A percentile compares a stretch with the other conserved stretches of the same genome.
Conservation (phyloP, 1,284 basidiomycete species). For the Ustilago esculenta region DNA sequence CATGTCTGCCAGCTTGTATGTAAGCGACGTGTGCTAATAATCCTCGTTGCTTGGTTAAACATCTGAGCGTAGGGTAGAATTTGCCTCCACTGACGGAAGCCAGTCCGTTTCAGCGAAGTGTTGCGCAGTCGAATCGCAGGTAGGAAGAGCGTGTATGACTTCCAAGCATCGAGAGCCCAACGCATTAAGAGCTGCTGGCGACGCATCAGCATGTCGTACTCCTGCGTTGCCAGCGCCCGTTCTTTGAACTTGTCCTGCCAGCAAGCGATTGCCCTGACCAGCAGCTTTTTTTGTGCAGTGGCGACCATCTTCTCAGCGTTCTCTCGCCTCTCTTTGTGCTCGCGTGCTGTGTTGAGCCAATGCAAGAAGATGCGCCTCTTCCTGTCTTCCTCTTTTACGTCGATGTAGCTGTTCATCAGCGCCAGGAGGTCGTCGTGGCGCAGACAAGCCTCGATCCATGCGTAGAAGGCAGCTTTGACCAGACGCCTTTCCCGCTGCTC, state of each 20-base stretch:
- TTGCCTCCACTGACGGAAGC: slow-evolving; percentile 24
- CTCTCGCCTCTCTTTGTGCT: slow-evolving; percentile 17
- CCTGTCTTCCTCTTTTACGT: slow-evolving; percentile 47
- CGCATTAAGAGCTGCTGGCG: slow-evolving; percentile 32
- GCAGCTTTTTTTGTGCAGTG: background rate
- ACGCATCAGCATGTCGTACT: slow-evolving; percentile 45
- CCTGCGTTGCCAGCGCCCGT: slow-evolving; percentile 18
- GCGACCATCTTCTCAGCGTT: slow-evolving; percentile 9
- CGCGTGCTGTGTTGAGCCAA: slow-evolving; percentile 31
- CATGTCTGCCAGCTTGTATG: slow-evolving; percentile 10
- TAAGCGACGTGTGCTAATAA: slow-evolving; percentile 2
- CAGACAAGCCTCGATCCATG: slow-evolving; percentile 49
- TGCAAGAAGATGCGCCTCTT: slow-evolving; percentile 18
- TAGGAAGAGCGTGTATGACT: slow-evolving; percentile 22
- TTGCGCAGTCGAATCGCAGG: slow-evolving; percentile 49
- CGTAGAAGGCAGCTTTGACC: slow-evolving; percentile 34
- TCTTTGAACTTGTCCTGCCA: slow-evolving; percentile 43
- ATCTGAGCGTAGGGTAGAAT: slow-evolving; percentile 24
- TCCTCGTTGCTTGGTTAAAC: slow-evolving; percentile 10
- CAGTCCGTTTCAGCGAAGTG: slow-evolving; percentile 13
- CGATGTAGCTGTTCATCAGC: slow-evolving; percentile 49
- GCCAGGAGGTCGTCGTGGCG: slow-evolving; percentile 48
- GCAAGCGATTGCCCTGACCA: slow-evolving; percentile 1
- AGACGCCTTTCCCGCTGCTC: slow-evolving; percentile 30
- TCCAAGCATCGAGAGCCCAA: slow-evolving; percentile 28